phyloP scores from a whole-genome alignment of 805 yeast species.

The Komagataella phaffii region DNA sequence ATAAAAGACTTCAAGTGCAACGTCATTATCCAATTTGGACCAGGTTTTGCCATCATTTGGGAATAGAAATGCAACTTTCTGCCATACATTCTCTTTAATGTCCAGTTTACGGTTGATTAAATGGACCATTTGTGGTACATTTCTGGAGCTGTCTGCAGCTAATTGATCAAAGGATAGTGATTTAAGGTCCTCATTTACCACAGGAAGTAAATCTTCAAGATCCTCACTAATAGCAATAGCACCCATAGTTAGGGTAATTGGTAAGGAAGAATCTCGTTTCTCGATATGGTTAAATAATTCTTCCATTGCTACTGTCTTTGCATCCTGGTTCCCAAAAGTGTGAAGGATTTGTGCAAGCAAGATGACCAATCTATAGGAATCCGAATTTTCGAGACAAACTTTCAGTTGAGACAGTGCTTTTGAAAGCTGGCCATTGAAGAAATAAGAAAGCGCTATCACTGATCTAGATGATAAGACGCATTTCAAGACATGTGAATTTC shows the following conservation, averaged over 20 bases:
- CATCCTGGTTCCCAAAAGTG: conserved; percentile 62
- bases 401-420: conserved; percentile 57
- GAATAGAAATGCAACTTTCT: conserved; percentile 57
- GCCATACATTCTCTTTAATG: conserved; percentile 14
- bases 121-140: conserved; percentile 45
- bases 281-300: conserved; percentile 61
- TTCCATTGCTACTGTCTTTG: conserved; percentile 73
- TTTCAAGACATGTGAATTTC: conserved; percentile 9
- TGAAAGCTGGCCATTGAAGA: conserved; percentile 49
- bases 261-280: conserved; percentile 48
- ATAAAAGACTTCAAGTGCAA: conserved; percentile 49
- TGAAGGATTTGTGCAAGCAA: conserved; percentile 69
- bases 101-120: conserved; percentile 32
- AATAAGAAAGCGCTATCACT: conserved; percentile 60
- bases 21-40: conserved; percentile 42
- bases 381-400: conserved; percentile 41
- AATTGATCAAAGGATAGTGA: conserved; percentile 31
- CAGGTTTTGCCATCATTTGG: conserved; percentile 63
- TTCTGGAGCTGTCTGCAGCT: conserved; percentile 33
- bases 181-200: conserved; percentile 54
- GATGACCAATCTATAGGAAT: conserved; percentile 54
- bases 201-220: conserved; percentile 38
- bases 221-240: conserved; percentile 62
- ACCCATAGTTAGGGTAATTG: conserved; percentile 63
- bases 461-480: conserved; percentile 44